phyloP scores from a whole-genome alignment of 352 stramenopile species.

The Globisporangium polare region DNA sequence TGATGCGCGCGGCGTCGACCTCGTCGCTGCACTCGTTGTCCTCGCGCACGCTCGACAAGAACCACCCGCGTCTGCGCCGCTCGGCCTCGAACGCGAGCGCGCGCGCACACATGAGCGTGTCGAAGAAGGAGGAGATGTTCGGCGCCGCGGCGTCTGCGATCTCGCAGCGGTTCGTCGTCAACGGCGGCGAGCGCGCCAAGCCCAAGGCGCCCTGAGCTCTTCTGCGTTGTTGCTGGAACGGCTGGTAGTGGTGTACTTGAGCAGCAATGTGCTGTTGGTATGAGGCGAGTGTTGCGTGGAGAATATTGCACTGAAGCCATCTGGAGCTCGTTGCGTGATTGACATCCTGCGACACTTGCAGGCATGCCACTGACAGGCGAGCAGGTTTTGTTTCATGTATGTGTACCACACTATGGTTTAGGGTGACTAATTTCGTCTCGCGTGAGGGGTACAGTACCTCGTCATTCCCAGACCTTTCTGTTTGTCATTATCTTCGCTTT shows the following conservation, averaged over 20 bases:
- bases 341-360: neutral
- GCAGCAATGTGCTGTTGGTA: neutral
- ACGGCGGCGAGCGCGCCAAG: conserved; percentile 19
- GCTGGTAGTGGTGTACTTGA: neutral
- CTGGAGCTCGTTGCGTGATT: neutral
- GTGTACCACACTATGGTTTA: neutral
- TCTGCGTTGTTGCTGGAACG: neutral
- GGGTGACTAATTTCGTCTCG: neutral
- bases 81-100: conserved; percentile 54
- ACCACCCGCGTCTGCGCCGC: conserved; percentile 34
- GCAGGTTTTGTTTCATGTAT: neutral
- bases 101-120: conserved; percentile 66
- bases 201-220: conserved; percentile 25
- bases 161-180: conserved; percentile 70
- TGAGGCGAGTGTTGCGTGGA: neutral
- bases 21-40: conserved; percentile 1
- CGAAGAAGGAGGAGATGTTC: conserved; percentile 85
- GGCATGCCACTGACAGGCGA: neutral
- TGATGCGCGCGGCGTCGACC: conserved; percentile 23
- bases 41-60: conserved; percentile 31
- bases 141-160: conserved; percentile 73
- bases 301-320: neutral
- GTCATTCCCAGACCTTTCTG: too few relatives aligned
- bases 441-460: neutral
- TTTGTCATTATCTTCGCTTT: too few relatives aligned